These are phyloP conservation scores for Pezizomycotina sp. DNA, from an alignment of 2,329 filamentous ascomycete species.

Conservation along the genomic window DNA sequence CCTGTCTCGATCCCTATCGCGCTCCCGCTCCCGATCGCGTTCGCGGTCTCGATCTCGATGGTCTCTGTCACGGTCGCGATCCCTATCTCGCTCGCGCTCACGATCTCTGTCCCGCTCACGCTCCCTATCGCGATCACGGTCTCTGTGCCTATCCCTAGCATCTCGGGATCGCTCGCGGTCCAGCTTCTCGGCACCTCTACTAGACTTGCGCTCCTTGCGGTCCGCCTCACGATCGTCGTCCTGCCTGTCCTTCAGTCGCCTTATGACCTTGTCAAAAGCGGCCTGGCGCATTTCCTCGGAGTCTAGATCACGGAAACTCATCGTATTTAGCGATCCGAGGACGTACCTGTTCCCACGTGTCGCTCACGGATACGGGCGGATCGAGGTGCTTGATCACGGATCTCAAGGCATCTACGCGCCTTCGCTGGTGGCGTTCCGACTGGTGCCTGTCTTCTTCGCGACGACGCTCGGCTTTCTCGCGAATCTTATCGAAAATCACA, in stretches of 20 bases:
- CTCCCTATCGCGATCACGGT: conserved; percentile 42
- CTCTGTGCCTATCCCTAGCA: conserved; percentile 38
- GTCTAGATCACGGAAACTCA: conserved; percentile 64
- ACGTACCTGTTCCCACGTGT: conserved; percentile 80
- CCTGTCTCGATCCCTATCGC: conserved; percentile 23
- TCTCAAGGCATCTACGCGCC: conserved; percentile 67
- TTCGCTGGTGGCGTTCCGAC: conserved; percentile 69
- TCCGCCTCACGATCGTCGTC: conserved; percentile 53
- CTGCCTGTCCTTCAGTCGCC: conserved; percentile 78
- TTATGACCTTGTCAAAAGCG: conserved; percentile 84
- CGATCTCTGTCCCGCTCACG: conserved; percentile 29
- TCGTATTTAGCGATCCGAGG: conserved; percentile 61
- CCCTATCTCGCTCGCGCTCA: conserved; percentile 29
- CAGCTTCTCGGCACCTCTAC: conserved; percentile 27
- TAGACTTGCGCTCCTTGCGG: conserved; percentile 35
- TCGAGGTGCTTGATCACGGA: conserved; percentile 79
- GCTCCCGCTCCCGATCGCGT: conserved; percentile 19
- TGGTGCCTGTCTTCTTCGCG: conserved; percentile 69
- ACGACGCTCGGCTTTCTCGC: conserved; percentile 69
- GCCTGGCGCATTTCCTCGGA: conserved; percentile 66
- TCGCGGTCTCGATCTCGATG: conserved; percentile 19
- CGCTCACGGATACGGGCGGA: conserved; percentile 57
- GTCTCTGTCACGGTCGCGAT: conserved; percentile 17
- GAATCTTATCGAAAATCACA: conserved; percentile 75
- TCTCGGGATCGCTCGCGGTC: conserved; percentile 2